Conservation (phyloP, 2,329 filamentous ascomycete genomes). For the Talaromyces sp. region DNA sequence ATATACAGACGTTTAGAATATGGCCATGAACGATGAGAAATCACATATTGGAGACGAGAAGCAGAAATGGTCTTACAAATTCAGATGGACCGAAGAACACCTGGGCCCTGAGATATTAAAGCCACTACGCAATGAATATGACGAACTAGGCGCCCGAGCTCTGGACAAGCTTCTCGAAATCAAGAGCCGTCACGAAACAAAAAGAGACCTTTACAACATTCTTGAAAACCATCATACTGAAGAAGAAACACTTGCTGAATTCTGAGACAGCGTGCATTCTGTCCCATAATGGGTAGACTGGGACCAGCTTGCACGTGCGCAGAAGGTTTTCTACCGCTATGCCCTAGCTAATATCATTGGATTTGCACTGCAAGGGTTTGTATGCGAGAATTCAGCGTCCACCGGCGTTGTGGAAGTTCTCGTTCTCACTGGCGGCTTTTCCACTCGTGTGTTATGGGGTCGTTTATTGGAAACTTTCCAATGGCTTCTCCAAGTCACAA, state of each 20-base stretch:
- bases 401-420: constrained; percentile 67
- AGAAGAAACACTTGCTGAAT: constrained; percentile 50
- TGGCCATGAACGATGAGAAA: no score
- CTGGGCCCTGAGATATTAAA: background rate
- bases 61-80: constrained; percentile 3
- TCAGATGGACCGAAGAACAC: background rate
- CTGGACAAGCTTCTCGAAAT: constrained; percentile 14
- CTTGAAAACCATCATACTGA: constrained; percentile 54
- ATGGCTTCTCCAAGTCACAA: constrained; percentile 65
- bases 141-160: constrained; percentile 21
- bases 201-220: constrained; percentile 58
- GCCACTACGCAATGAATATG: background rate
- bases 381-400: constrained; percentile 46
- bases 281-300: constrained; percentile 73
- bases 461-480: constrained; percentile 67
- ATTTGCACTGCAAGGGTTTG: constrained; percentile 18
- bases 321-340: constrained; percentile 74
- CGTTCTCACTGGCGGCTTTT: constrained; percentile 67
- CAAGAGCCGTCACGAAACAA: constrained; percentile 2
- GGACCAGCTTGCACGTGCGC: constrained; percentile 67
- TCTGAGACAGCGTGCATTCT: constrained; percentile 64
- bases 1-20: no score
- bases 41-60: background rate
- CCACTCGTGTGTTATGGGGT: constrained; percentile 57
- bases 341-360: constrained; percentile 42